Conservation (phyloP, 495 filamentous ascomycete genomes). For the Ascodesmis nigricans region DNA sequence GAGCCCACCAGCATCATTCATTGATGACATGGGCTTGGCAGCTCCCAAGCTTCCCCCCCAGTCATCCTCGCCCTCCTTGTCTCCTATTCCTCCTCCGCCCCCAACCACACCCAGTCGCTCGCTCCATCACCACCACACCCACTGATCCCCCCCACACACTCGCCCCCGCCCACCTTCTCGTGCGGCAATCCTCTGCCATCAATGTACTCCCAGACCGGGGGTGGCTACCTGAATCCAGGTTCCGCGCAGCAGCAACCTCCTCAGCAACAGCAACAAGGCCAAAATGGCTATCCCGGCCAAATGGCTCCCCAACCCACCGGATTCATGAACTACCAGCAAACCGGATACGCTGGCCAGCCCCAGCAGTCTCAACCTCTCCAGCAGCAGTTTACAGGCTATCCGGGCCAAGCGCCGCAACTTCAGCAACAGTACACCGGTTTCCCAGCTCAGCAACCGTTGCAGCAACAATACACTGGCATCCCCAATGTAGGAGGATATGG, state of each 20-base stretch:
- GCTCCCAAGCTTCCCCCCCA: too few species aligned
- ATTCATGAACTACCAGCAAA: constrained; percentile 36
- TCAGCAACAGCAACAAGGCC: constrained; percentile 29
- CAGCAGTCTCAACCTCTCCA: constrained; percentile 35
- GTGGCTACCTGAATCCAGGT: constrained; percentile 5
- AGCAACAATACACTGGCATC: constrained; percentile 36
- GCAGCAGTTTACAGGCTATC: constrained; percentile 29
- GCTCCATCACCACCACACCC: too few species aligned
- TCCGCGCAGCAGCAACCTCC: constrained; percentile 17
- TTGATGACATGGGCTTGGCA: too few species aligned
- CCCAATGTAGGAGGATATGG: constrained; percentile 17
- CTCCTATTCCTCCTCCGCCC: too few species aligned
- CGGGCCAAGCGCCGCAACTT: constrained; percentile 27
- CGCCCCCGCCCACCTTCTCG: too few species aligned
- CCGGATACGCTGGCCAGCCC: constrained; percentile 36
- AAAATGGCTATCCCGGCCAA: constrained; percentile 48
- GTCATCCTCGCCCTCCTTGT: too few species aligned
- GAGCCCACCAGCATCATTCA: too few species aligned
- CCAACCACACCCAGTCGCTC: too few species aligned
- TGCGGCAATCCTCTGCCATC: too few species aligned
- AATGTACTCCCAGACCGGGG: constrained; percentile 7
- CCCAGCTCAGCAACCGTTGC: constrained; percentile 26
- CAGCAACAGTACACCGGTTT: constrained; percentile 28
- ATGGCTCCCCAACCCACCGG: constrained; percentile 26
- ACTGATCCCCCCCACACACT: too few species aligned